phyloP scores from a whole-genome alignment of 108 stramenopile species.

The Skeletonema potamos region DNA sequence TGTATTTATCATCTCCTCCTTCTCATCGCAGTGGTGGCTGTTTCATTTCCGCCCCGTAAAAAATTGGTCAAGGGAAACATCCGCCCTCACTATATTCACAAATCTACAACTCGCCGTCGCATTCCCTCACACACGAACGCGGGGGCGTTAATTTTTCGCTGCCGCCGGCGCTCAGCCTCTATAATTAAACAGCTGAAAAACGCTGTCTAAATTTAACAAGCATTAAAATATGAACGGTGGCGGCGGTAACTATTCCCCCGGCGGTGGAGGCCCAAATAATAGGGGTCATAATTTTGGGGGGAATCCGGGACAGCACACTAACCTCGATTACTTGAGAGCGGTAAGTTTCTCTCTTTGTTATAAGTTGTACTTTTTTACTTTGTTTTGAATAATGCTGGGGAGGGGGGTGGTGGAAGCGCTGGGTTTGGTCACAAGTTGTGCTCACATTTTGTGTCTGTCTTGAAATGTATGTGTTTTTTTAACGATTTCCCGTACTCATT shows the following conservation, averaged over 20 bases:
- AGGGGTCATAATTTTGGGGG: not conserved
- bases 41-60: not conserved
- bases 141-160: not conserved
- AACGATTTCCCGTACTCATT: not conserved
- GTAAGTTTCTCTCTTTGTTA: not conserved
- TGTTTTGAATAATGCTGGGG: not conserved
- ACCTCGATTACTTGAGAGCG: not conserved
- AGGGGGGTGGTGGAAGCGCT: not conserved
- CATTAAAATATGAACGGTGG: not conserved
- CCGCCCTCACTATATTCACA: not conserved
- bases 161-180: not conserved
- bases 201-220: not conserved
- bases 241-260: not conserved
- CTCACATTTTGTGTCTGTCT: conserved; percentile 1
- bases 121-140: not conserved
- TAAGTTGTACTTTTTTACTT: not conserved
- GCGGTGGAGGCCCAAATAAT: not conserved
- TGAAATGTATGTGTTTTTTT: not conserved
- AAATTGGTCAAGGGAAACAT: not conserved
- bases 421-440: not conserved
- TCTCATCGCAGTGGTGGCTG: not conserved
- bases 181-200: not conserved
- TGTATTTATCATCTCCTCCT: too few species aligned
- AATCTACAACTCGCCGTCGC: not conserved
- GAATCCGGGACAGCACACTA: not conserved